Evolutionary conservation across 345 rosid genomes (phyloP).

Genomic region (Noccaea caerulescens): DNA sequence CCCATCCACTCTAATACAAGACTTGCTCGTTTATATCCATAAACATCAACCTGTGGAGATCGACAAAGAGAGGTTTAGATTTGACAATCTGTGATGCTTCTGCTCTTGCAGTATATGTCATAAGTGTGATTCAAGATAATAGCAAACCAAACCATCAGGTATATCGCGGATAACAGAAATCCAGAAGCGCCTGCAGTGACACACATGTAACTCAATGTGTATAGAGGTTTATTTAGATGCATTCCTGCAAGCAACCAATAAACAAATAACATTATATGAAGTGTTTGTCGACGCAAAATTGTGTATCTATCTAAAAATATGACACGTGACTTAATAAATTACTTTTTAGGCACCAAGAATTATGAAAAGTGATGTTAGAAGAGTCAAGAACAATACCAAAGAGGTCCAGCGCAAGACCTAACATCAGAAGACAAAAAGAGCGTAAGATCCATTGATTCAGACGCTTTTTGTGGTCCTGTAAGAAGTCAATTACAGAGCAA

Average conservation of each 20-base stretch:
- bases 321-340: not conserved
- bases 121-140: not conserved
- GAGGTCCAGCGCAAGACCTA: slow-evolving; percentile 61
- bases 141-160: slow-evolving; percentile 59
- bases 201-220: slow-evolving; percentile 76
- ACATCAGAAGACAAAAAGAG: slow-evolving; percentile 56
- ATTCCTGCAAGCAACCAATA: slow-evolving; percentile 55
- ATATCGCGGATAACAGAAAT: slow-evolving; percentile 63
- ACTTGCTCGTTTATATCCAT: slow-evolving; percentile 53
- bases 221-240: slow-evolving; percentile 85
- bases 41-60: slow-evolving; percentile 62
- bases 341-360: not conserved
- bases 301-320: not conserved
- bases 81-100: not conserved
- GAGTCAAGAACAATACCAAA: slow-evolving; percentile 51
- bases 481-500: slow-evolving; percentile 6
- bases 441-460: slow-evolving; percentile 58
- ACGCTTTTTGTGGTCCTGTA: slow-evolving; percentile 70
- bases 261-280: not conserved
- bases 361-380: not conserved
- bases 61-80: not conserved
- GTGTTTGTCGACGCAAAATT: slow-evolving; percentile 4
- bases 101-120: not conserved
- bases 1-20: slow-evolving; percentile 86
- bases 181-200: slow-evolving; percentile 82